phyloP scores from a whole-genome alignment of 2,329 filamentous ascomycete species.

The Phaeosphaeria sp. region DNA sequence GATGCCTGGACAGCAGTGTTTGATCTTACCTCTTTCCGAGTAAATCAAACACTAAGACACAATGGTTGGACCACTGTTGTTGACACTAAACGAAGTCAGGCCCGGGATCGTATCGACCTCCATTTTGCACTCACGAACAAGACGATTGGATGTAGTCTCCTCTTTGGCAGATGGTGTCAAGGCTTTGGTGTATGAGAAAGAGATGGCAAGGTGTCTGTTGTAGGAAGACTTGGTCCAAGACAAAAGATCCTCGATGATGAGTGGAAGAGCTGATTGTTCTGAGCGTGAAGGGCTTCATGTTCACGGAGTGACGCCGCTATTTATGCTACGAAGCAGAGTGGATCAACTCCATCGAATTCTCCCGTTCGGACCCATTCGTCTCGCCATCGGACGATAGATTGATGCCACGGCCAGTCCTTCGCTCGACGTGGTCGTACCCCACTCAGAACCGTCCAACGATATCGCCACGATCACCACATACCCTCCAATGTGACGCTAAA shows the following conservation, averaged over 20 bases:
- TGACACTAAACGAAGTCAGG: constrained; percentile 34
- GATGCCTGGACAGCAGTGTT: constrained; percentile 37
- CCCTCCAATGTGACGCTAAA: constrained; percentile 53
- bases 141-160: constrained; percentile 42
- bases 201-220: constrained; percentile 31
- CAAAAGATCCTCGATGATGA: constrained; percentile 32
- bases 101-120: constrained; percentile 34
- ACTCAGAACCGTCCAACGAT: constrained; percentile 52
- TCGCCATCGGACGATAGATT: constrained; percentile 45
- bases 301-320: constrained; percentile 43
- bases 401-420: constrained; percentile 48
- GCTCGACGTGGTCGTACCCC: constrained; percentile 51
- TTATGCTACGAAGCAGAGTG: constrained; percentile 47
- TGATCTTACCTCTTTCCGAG: constrained; percentile 38
- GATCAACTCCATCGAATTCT: constrained; percentile 30
- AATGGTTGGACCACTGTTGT: constrained; percentile 32
- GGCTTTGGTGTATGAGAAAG: constrained; percentile 18
- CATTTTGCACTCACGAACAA: constrained; percentile 35
- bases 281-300: constrained; percentile 37
- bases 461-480: constrained; percentile 53
- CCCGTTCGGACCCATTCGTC: constrained; percentile 33
- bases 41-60: constrained; percentile 26
- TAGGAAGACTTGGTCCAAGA: constrained; percentile 38
- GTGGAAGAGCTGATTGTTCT: constrained; percentile 34
- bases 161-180: constrained; percentile 14